Conservation (phyloP, 257 asterid genomes). For the Sherardia arvensis region DNA sequence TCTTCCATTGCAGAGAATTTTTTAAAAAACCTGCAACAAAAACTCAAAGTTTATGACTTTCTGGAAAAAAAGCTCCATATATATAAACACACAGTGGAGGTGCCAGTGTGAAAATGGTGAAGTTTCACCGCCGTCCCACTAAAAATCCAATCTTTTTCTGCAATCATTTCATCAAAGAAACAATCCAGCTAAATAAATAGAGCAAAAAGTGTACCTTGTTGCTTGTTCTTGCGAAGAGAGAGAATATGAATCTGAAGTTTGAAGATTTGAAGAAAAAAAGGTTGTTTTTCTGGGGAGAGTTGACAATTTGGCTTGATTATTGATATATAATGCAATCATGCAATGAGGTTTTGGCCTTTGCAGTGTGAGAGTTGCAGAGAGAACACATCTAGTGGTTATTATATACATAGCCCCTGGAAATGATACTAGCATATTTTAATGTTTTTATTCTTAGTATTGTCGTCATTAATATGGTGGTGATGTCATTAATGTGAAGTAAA, state of each 20-base stretch:
- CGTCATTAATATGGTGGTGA: not conserved
- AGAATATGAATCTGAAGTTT: not conserved
- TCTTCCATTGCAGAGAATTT: slow-evolving; percentile 32
- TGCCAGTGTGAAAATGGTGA: not conserved
- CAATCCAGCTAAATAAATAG: not conserved
- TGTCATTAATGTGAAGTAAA: not conserved
- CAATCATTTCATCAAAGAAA: slow-evolving; percentile 1
- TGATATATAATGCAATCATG: not conserved
- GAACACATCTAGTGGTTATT: not conserved
- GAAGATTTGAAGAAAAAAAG: not conserved
- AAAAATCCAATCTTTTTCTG: slow-evolving; percentile 5
- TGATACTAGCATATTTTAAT: not conserved
- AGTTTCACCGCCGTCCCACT: not conserved
- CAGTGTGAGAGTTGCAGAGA: not conserved
- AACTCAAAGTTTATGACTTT: not conserved
- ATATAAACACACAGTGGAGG: not conserved
- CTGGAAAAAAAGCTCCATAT: not conserved
- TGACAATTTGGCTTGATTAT: not conserved
- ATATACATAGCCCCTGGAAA: not conserved
- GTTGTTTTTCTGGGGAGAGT: not conserved
- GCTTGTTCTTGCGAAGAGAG: not conserved
- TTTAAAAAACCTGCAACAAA: not conserved
- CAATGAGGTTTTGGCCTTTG: not conserved
- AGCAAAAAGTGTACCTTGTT: slow-evolving; percentile 5
- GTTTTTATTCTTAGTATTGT: not conserved